phyloP scores from a whole-genome alignment of 208 protist genomes.

The Wallacemonas sp. region DNA sequence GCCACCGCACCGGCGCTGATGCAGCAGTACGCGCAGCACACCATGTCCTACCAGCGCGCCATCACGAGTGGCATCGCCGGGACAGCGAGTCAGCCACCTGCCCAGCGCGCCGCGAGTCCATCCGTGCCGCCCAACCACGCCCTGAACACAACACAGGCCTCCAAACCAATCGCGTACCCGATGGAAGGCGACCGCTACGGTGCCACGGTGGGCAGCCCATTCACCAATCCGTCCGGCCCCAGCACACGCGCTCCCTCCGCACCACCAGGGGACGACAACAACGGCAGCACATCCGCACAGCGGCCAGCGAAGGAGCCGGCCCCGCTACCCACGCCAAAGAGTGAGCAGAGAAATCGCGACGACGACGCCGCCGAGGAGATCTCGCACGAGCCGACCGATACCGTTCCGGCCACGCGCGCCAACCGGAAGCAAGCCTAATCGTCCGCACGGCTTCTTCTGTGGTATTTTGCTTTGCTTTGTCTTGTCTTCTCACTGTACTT shows the following conservation, averaged over 20 bases:
- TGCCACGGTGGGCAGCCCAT: not conserved
- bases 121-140: not conserved
- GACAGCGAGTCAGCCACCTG: not conserved
- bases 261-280: not conserved
- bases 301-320: not conserved
- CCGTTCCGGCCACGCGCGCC: not conserved
- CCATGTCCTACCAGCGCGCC: conserved; percentile 25
- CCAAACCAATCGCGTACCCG: not conserved
- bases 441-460: not conserved
- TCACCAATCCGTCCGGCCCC: not conserved
- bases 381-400: not conserved
- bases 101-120: not conserved
- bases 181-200: not conserved
- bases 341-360: not conserved
- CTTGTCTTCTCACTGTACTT: conserved; percentile 3
- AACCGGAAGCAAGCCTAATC: not conserved
- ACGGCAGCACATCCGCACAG: not conserved
- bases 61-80: conserved; percentile 18
- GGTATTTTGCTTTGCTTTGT: conserved; percentile 11
- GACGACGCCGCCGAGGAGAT: not conserved
- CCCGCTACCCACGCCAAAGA: not conserved
- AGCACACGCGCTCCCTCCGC: not conserved
- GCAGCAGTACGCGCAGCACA: conserved; percentile 26
- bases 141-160: not conserved
- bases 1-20: conserved; percentile 15